These are phyloP conservation scores for Theileria equi DNA, from an alignment of 169 alveolate species.

Conservation along the genomic window DNA sequence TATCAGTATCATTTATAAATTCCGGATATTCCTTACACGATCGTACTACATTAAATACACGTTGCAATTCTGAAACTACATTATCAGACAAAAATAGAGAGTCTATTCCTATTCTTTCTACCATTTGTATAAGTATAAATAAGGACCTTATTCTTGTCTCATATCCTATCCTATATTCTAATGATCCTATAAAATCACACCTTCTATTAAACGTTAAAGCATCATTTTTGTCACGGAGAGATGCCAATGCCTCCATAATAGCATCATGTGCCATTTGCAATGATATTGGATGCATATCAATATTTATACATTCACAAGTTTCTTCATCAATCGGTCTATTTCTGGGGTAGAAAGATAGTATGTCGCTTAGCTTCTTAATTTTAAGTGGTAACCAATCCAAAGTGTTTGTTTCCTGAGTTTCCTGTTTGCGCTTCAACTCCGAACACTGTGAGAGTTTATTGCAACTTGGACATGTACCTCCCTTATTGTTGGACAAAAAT, in stretches of 20 bases:
- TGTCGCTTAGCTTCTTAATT: slow-evolving; percentile 31
- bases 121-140: slow-evolving; percentile 29
- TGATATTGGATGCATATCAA: slow-evolving; percentile 37
- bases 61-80: slow-evolving; percentile 18
- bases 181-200: slow-evolving; percentile 41
- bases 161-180: not conserved
- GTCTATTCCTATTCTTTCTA: slow-evolving; percentile 24
- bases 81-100: slow-evolving; percentile 17
- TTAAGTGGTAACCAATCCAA: slow-evolving; percentile 36
- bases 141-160: slow-evolving; percentile 36
- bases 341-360: slow-evolving; percentile 18
- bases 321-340: not conserved
- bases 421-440: no score
- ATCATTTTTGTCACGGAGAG: slow-evolving; percentile 13
- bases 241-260: slow-evolving; percentile 30
- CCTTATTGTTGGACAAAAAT: slow-evolving; percentile 14
- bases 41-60: slow-evolving; percentile 3
- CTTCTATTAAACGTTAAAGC: not conserved
- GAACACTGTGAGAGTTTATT: no score
- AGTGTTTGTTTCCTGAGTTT: no score
- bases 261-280: slow-evolving; percentile 51
- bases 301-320: slow-evolving; percentile 29
- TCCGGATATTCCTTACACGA: slow-evolving; percentile 24
- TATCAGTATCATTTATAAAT: slow-evolving; percentile 3
- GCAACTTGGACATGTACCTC: slow-evolving; percentile 28